Base-by-base conservation (phyloP, 2,329 filamentous ascomycete species). In the Fusarium agapanthi region DNA sequence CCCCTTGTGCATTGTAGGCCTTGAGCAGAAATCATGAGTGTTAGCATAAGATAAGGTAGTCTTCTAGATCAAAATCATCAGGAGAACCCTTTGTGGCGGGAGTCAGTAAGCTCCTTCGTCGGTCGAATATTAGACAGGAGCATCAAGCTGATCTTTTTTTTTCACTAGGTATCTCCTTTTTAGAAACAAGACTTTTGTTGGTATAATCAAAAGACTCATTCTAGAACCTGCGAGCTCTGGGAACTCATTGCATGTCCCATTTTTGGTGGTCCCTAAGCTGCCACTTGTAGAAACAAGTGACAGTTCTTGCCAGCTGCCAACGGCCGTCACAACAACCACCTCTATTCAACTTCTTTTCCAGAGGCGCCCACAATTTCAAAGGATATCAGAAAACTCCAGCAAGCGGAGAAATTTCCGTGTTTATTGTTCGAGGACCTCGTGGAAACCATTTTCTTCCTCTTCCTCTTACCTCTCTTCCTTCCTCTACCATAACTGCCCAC, bases 301-400 rank as follows among this genome's bases (percentile, higher is more conserved):
- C 62, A 73, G 58, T 59, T 64, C 58, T 55, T 44, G 62, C 58
- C 71, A 73, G 62, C 63, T 73, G 71, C 43, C 67, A 58, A 61
- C 58, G 37, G 67, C 71, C 24, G 67, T 35, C 51, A 24, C 26
- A 53, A 48, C 35, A 43, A 15, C 40, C 6, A 37, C 50, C 11
- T 18, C 12, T 14, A 37, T 58, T 32, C 32, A 43, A 34, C 32
- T 34, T n/a, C 45, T 30, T 28, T 41, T 44, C 26, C 22, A 26
- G 47, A 18, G 38, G 37, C 40, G 20, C 34, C 26, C 58, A 30
- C 38, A 41, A 56, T 26, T 35, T n/a, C 12, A 30, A 50, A 34
- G 28, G 30, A 40, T 22, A 15, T 18, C 13, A 37, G 24, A 30
- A 51, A 55, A 32, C 37, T 22, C 24, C 22, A 16, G 18, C 13